Evolutionary conservation across 352 stramenopile species (phyloP).

Genomic region (Phytopythium aichiense): DNA sequence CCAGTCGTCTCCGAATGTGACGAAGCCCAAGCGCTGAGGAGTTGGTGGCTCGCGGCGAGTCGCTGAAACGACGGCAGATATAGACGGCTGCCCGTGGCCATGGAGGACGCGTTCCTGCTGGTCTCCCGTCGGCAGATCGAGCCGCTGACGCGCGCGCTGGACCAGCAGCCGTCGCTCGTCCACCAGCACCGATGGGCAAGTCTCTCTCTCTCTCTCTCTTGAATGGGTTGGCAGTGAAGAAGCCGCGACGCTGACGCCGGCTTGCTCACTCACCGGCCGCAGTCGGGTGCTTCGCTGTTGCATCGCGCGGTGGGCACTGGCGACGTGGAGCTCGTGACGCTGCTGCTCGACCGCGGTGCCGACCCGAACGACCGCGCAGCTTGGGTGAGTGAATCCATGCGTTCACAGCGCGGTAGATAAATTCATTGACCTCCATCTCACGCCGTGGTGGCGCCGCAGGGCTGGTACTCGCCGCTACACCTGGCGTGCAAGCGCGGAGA

Average conservation of each 20-base stretch:
- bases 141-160: constrained; percentile 28
- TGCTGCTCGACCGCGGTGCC: constrained; percentile 46
- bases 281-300: constrained; percentile 62
- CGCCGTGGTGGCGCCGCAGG: constrained; percentile 16
- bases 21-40: neutral
- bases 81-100: neutral
- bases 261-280: neutral
- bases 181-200: constrained; percentile 57
- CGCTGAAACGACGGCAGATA: neutral
- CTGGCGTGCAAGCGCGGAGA: constrained; percentile 67
- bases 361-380: constrained; percentile 52
- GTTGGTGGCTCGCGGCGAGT: neutral
- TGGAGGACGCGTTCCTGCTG: constrained; percentile 48
- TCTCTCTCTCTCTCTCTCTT: neutral
- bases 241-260: neutral
- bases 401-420: neutral
- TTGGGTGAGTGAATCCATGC: constrained; percentile 31
- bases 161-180: constrained; percentile 28
- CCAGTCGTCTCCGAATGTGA: no score
- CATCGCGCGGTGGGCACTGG: constrained; percentile 56
- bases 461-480: constrained; percentile 77
- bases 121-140: constrained; percentile 35
- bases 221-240: neutral
- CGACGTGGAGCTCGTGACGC: constrained; percentile 31
- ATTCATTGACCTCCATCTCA: neutral